Conservation (phyloP, 169 alveolate genomes). For the Babesia gibsoni region DNA sequence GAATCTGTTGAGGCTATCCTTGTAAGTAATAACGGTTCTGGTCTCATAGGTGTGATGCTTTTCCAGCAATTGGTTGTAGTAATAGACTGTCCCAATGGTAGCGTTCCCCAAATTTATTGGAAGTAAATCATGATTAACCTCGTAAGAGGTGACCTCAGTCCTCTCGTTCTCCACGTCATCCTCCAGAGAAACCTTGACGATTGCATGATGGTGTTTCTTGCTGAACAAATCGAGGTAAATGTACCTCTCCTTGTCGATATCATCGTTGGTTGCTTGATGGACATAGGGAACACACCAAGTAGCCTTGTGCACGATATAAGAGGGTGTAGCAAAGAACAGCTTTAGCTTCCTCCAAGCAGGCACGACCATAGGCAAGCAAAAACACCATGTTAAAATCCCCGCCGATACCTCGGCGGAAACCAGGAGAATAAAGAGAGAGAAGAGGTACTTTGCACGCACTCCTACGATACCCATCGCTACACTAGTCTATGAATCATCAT, state of each 20-base stretch:
- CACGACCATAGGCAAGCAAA: neutral
- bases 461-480: neutral
- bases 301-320: neutral
- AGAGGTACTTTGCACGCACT: neutral
- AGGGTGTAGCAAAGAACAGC: constrained; percentile 10
- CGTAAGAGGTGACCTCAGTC: constrained; percentile 10
- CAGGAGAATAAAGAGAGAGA: neutral
- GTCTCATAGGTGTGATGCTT: constrained; percentile 11
- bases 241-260: constrained; percentile 30
- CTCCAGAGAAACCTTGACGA: neutral
- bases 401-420: neutral
- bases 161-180: constrained; percentile 35
- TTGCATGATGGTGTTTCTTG: constrained; percentile 25
- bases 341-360: constrained; percentile 3
- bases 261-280: constrained; percentile 47
- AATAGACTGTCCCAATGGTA: constrained; percentile 46
- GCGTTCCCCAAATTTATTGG: neutral
- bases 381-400: no score
- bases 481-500: no score
- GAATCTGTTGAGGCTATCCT: constrained; percentile 16
- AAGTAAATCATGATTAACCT: constrained; percentile 2
- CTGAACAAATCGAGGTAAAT: constrained; percentile 48
- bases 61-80: constrained; percentile 39
- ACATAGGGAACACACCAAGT: neutral
- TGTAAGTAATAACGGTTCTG: constrained; percentile 36